phyloP scores from a whole-genome alignment of 2,329 filamentous ascomycete species.

The Aspergillus tanneri region DNA sequence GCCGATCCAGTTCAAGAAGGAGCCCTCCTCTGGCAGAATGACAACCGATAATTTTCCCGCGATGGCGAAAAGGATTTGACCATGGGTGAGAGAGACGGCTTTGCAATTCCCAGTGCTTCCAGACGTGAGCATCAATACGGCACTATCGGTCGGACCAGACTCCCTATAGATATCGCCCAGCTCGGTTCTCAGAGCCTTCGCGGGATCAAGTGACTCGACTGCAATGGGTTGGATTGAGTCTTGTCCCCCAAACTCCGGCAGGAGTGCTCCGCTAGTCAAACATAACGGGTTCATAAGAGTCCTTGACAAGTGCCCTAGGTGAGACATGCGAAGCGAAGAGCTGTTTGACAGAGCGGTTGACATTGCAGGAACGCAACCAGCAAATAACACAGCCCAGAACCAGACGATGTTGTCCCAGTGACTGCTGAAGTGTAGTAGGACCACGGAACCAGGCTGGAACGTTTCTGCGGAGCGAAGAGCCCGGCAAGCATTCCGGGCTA shows the following conservation, averaged over 20 bases:
- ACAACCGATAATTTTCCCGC: conserved; percentile 32
- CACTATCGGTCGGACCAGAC: conserved; percentile 14
- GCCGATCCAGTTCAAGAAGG: conserved; percentile 52
- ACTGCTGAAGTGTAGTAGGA: conserved; percentile 36
- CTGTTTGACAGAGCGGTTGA: conserved; percentile 36
- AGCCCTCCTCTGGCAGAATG: neutral
- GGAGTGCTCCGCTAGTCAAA: conserved; percentile 3
- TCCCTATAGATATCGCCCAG: conserved; percentile 8
- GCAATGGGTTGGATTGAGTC: conserved; percentile 3
- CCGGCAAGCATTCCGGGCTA: conserved; percentile 11
- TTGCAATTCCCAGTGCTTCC: conserved; percentile 51
- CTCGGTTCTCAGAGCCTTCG: no score
- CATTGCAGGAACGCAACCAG: conserved; percentile 40
- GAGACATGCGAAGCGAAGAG: conserved; percentile 25
- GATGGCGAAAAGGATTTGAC: conserved; percentile 3
- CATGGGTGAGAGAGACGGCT: neutral
- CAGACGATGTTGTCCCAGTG: conserved; percentile 41
- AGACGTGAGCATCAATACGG: conserved; percentile 53
- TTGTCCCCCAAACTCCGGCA: conserved; percentile 10
- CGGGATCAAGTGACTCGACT: conserved; percentile 8
- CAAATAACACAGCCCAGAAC: conserved; percentile 44
- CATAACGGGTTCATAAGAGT: conserved; percentile 11
- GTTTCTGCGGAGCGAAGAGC: conserved; percentile 6
- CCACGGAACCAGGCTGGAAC: conserved; percentile 2
- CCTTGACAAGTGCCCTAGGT: conserved; percentile 31